A percentile compares a stretch with the other conserved stretches of the same genome.
These are phyloP conservation scores for Aureobasidium sp. DNA, from an alignment of 2,329 filamentous ascomycete species.

Conservation along the genomic window DNA sequence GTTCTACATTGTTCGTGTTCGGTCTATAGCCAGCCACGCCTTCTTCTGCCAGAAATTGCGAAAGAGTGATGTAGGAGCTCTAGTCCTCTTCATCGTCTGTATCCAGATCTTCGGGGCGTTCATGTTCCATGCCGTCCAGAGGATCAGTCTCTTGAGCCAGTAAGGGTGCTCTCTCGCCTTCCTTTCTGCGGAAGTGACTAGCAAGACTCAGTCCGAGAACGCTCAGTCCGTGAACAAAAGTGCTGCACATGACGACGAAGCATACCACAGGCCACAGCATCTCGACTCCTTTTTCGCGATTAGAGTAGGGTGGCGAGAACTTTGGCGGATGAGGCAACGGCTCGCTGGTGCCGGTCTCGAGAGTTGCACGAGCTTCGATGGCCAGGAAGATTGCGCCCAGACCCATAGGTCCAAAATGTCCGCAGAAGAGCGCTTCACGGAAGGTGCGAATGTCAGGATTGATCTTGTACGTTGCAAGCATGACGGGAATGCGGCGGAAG, in stretches of 20 bases:
- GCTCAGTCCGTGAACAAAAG: conserved; percentile 48
- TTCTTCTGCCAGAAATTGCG: neutral
- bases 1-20: neutral
- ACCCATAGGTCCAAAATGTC: conserved; percentile 54
- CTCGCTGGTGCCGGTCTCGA: conserved; percentile 43
- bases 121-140: conserved; percentile 45
- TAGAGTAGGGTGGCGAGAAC: conserved; percentile 27
- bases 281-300: conserved; percentile 35
- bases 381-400: conserved; percentile 51
- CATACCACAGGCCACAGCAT: conserved; percentile 50
- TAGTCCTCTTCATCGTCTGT: neutral
- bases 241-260: conserved; percentile 49
- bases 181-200: conserved; percentile 40
- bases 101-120: conserved; percentile 18
- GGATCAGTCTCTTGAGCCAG: conserved; percentile 46
- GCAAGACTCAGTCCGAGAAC: conserved; percentile 45
- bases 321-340: conserved; percentile 40
- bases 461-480: conserved; percentile 41
- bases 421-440: conserved; percentile 48
- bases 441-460: conserved; percentile 45
- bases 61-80: neutral
- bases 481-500: conserved; percentile 47
- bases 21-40: neutral
- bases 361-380: conserved; percentile 47
- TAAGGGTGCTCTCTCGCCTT: conserved; percentile 43